Conservation (phyloP, 371 early-diverging fungal species). For the Mortierella sp. region DNA sequence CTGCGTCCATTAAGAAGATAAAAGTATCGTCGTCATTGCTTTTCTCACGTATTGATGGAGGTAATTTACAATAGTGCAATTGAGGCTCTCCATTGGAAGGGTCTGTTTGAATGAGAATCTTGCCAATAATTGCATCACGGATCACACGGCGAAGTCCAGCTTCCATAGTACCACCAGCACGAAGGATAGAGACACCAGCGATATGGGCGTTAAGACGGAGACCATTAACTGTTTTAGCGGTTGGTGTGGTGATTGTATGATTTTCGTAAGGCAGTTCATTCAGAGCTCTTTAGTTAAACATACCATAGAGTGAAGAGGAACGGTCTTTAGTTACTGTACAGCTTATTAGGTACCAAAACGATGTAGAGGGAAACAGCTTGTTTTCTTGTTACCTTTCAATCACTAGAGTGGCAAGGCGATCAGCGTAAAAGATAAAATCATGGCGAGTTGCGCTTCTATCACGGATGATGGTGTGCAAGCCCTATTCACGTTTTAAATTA, state of each 20-base stretch:
- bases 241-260: constrained; percentile 73
- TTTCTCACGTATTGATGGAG: constrained; percentile 16
- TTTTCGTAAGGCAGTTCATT: constrained; percentile 70
- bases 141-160: constrained; percentile 83
- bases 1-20: constrained; percentile 71
- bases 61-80: constrained; percentile 55
- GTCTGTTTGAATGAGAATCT: constrained; percentile 89
- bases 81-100: constrained; percentile 86
- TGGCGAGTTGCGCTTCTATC: constrained; percentile 78
- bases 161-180: constrained; percentile 94
- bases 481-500: constrained; percentile 45
- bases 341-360: background rate
- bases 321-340: too few species aligned
- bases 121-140: constrained; percentile 86
- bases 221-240: constrained; percentile 70
- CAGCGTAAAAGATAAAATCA: constrained; percentile 93
- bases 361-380: background rate
- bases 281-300: constrained; percentile 64
- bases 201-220: constrained; percentile 60
- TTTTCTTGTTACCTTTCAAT: constrained; percentile 76
- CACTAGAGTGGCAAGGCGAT: constrained; percentile 85
- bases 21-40: constrained; percentile 17
- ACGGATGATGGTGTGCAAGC: constrained; percentile 89
- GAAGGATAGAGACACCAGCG: constrained; percentile 85
- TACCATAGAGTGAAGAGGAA: background rate